These are phyloP conservation scores for Pseudogymnoascus sp. DNA, from an alignment of 2,329 filamentous ascomycete species.

Conservation along the genomic window DNA sequence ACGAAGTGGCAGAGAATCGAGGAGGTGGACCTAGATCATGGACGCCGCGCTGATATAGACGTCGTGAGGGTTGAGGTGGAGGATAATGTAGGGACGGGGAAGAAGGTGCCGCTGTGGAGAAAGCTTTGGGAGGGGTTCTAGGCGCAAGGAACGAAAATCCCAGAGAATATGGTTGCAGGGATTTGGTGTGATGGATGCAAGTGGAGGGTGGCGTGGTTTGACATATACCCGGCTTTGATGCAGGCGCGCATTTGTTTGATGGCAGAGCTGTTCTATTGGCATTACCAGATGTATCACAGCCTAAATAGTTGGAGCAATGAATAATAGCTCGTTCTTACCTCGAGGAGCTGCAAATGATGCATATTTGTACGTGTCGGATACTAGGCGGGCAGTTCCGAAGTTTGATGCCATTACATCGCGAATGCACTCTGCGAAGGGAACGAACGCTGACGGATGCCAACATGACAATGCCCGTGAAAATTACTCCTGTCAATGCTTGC, in stretches of 20 bases:
- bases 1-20: constrained; percentile 43
- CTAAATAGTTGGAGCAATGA: neutral
- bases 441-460: too few species aligned
- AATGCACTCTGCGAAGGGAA: too few species aligned
- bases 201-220: neutral
- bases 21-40: constrained; percentile 51
- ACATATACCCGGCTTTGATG: neutral
- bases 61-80: constrained; percentile 31
- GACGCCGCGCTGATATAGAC: constrained; percentile 48
- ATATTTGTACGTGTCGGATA: neutral
- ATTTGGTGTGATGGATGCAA: neutral
- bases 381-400: neutral
- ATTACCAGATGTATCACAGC: neutral
- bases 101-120: neutral
- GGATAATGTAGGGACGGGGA: constrained; percentile 13
- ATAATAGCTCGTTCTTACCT: neutral
- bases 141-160: neutral
- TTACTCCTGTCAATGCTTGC: too few species aligned
- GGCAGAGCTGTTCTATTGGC: neutral
- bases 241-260: neutral
- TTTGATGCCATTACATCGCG: neutral
- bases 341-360: neutral
- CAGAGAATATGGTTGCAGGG: neutral
- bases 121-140: constrained; percentile 9
- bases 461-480: too few species aligned